These are phyloP conservation scores for Aegilops speltoides DNA, from an alignment of 176 grass and related monocot species.

Conservation along the genomic window DNA sequence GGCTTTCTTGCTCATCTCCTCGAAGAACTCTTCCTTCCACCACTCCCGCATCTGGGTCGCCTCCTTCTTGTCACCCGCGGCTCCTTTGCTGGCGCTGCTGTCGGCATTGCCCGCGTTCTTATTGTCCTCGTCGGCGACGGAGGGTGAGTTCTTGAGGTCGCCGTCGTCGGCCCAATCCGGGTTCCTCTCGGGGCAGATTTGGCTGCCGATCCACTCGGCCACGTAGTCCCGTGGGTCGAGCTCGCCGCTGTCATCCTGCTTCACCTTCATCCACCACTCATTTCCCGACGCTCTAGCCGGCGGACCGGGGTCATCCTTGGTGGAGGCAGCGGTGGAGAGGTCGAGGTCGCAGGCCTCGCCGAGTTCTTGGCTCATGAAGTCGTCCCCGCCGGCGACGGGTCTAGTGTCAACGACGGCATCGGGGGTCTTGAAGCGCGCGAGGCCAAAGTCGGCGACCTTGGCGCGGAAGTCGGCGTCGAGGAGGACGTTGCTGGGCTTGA, in stretches of 20 bases:
- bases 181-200: conserved; percentile 49
- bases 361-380: conserved; percentile 88
- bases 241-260: conserved; percentile 68
- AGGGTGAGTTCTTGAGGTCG: conserved; percentile 5
- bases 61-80: conserved; percentile 36
- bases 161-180: conserved; percentile 46
- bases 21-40: conserved; percentile 91
- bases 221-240: conserved; percentile 67
- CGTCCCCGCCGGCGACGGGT: conserved; percentile 16
- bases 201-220: conserved; percentile 76
- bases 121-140: conserved; percentile 4
- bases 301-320: conserved; percentile 13
- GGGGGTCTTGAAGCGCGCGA: conserved; percentile 67
- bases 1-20: conserved; percentile 71
- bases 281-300: conserved; percentile 44
- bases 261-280: conserved; percentile 75
- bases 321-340: background rate
- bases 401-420: conserved; percentile 1
- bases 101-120: conserved; percentile 32
- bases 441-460: conserved; percentile 84
- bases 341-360: conserved; percentile 48
- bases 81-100: background rate
- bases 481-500: conserved; percentile 94
- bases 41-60: conserved; percentile 64
- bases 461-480: conserved; percentile 60